phyloP scores from a whole-genome alignment of 441 rosid species.

The Codiaeum variegatum region DNA sequence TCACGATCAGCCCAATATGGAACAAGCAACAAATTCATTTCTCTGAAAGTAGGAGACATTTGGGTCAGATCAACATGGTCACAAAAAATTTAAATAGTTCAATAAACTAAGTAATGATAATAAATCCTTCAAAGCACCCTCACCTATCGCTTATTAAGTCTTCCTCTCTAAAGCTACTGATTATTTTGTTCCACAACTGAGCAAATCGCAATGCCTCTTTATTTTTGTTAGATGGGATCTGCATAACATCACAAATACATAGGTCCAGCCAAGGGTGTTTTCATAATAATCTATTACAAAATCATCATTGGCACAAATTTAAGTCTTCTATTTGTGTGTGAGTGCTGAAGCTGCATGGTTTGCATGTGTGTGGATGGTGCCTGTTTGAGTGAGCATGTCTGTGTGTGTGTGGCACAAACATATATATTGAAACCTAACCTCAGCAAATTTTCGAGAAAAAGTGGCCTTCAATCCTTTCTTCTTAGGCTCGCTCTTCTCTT shows the following conservation, averaged over 20 bases:
- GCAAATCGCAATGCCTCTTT: constrained; percentile 94
- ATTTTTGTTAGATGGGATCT: constrained; percentile 67
- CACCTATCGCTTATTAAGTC: constrained; percentile 89
- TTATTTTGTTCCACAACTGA: constrained; percentile 97
- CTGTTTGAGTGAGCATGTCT: neutral
- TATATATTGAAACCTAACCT: constrained; percentile 35
- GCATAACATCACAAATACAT: constrained; percentile 20
- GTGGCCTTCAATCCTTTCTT: constrained; percentile 75
- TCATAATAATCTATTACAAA: constrained; percentile 9
- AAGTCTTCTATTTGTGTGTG: too few relatives aligned
- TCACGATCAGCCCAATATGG: constrained; percentile 99
- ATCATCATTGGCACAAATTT: neutral
- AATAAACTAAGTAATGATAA: constrained; percentile 5
- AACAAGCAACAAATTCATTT: constrained; percentile 94
- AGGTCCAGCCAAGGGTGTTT: constrained; percentile 9
- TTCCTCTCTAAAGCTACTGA: constrained; percentile 93
- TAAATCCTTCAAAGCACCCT: constrained; percentile 3
- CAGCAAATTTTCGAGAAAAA: constrained; percentile 54
- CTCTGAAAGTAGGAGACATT: constrained; percentile 46
- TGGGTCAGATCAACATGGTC: neutral
- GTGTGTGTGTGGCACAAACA: neutral
- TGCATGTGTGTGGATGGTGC: too few relatives aligned
- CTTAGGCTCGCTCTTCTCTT: constrained; percentile 56
- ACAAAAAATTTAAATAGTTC: constrained; percentile 4
- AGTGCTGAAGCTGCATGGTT: neutral